phyloP scores from a whole-genome alignment of 2,329 filamentous ascomycete genomes.

The Plectosphaerella cucumerina region DNA sequence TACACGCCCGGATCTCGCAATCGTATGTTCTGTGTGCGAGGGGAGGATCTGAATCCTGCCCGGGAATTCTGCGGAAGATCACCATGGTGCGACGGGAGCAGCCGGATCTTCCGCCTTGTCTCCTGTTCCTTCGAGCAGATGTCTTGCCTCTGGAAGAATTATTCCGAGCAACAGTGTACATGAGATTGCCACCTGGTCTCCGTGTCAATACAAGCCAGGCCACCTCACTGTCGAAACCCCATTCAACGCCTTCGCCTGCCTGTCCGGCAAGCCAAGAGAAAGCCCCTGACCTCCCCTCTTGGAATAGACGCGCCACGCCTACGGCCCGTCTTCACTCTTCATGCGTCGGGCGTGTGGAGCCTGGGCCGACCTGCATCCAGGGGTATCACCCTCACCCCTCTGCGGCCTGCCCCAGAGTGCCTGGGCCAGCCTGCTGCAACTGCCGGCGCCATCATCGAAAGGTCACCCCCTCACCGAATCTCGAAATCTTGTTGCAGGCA shows the following conservation, averaged over 20 bases:
- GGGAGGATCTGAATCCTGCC: background rate
- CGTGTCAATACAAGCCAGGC: background rate
- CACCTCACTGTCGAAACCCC: background rate
- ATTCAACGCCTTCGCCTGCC: background rate
- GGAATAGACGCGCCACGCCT: too few relatives aligned
- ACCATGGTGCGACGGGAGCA: background rate
- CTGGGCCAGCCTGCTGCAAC: too few relatives aligned
- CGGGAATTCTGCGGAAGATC: background rate
- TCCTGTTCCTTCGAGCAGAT: background rate
- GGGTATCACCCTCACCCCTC: too few relatives aligned
- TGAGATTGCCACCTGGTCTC: background rate
- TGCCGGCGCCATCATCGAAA: too few relatives aligned
- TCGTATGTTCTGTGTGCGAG: background rate
- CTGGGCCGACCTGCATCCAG: too few relatives aligned
- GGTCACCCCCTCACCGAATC: too few relatives aligned
- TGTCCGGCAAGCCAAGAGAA: too few relatives aligned
- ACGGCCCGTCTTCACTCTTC: too few relatives aligned
- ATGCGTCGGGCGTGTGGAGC: too few relatives aligned
- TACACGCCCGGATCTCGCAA: background rate
- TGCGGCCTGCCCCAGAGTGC: too few relatives aligned
- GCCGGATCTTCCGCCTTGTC: background rate
- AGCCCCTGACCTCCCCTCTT: too few relatives aligned
- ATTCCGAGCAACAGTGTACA: background rate
- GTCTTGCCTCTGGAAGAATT: background rate
- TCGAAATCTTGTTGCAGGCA: too few relatives aligned